phyloP scores from a whole-genome alignment of 371 early-diverging fungal species.

The Saksenaea oblongispora region DNA sequence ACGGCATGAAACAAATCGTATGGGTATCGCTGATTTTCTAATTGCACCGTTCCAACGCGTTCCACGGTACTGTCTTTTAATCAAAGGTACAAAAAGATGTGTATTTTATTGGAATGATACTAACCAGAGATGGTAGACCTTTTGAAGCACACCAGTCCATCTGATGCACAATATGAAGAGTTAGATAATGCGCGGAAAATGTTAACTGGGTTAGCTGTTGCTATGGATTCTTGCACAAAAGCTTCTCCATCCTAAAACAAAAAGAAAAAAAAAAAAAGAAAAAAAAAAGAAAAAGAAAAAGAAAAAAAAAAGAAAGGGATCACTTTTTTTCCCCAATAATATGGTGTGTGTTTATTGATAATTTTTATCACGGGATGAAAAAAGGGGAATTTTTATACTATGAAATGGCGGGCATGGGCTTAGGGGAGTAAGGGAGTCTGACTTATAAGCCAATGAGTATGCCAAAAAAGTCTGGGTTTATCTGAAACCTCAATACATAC shows the following conservation, averaged over 20 bases:
- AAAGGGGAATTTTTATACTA: too few relatives aligned
- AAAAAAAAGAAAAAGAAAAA: background rate
- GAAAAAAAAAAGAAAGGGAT: background rate
- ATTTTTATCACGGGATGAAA: too few relatives aligned
- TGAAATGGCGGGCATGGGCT: too few relatives aligned
- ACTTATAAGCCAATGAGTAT: too few relatives aligned
- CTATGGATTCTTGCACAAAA: constrained; percentile 32
- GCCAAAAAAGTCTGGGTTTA: too few relatives aligned
- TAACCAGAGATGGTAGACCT: constrained; percentile 14
- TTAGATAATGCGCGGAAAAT: constrained; percentile 30
- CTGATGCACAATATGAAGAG: constrained; percentile 20
- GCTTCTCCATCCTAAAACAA: background rate
- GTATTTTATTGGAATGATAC: background rate
- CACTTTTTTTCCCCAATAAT: background rate
- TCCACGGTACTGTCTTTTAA: constrained; percentile 16
- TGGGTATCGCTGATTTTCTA: constrained; percentile 18
- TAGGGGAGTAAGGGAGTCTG: too few relatives aligned
- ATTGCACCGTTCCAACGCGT: constrained; percentile 19
- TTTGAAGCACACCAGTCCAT: constrained; percentile 24
- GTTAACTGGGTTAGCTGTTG: constrained; percentile 33
- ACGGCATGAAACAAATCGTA: constrained; percentile 15
- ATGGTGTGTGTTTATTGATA: too few relatives aligned
- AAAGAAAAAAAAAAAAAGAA: background rate
- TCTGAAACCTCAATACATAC: too few relatives aligned
- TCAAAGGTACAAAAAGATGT: constrained; percentile 10